These are phyloP conservation scores for Podospora australis DNA, from an alignment of 495 filamentous ascomycete genomes.

Conservation along the genomic window DNA sequence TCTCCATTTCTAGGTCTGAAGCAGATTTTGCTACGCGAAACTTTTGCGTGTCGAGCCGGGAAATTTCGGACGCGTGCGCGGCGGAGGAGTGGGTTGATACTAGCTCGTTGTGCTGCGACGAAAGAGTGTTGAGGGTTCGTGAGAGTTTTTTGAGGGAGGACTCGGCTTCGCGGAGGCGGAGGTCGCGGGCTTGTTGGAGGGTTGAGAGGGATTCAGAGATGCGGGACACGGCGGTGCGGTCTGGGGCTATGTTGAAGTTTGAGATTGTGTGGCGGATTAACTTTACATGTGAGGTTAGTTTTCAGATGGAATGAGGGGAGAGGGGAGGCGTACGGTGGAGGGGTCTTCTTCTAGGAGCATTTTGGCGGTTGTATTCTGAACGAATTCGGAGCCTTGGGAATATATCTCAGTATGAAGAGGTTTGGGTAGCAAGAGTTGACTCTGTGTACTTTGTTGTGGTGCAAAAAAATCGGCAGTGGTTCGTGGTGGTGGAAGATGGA, in stretches of 20 bases:
- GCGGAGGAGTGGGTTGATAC: slow-evolving; percentile 62
- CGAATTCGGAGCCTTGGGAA: background rate
- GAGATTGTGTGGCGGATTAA: slow-evolving; percentile 83
- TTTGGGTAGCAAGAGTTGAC: background rate
- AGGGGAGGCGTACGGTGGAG: slow-evolving; percentile 53
- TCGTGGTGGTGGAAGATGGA: background rate
- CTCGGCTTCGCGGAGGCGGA: slow-evolving; percentile 67
- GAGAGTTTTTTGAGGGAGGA: slow-evolving; percentile 64
- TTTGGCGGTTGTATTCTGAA: slow-evolving; percentile 28
- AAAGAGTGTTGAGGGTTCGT: slow-evolving; percentile 62
- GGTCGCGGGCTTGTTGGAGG: slow-evolving; percentile 69
- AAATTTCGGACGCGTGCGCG: slow-evolving; percentile 72
- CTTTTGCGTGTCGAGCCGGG: slow-evolving; percentile 85
- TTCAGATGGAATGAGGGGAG: background rate
- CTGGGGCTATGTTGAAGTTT: slow-evolving; percentile 90
- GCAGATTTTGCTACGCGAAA: slow-evolving; percentile 88
- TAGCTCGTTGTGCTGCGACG: slow-evolving; percentile 63
- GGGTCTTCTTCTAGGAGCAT: slow-evolving; percentile 99
- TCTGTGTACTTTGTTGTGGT: background rate
- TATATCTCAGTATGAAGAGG: background rate
- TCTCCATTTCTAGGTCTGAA: slow-evolving; percentile 84
- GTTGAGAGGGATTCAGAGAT: slow-evolving; percentile 76
- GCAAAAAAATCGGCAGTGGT: background rate
- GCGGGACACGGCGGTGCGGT: slow-evolving; percentile 79
- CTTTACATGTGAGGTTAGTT: slow-evolving; percentile 33